Evolutionary conservation across 1,284 basidiomycete species (phyloP), one percentile per base, ranked within the genome.

Genomic region (Moniliophthora roreri): DNA sequence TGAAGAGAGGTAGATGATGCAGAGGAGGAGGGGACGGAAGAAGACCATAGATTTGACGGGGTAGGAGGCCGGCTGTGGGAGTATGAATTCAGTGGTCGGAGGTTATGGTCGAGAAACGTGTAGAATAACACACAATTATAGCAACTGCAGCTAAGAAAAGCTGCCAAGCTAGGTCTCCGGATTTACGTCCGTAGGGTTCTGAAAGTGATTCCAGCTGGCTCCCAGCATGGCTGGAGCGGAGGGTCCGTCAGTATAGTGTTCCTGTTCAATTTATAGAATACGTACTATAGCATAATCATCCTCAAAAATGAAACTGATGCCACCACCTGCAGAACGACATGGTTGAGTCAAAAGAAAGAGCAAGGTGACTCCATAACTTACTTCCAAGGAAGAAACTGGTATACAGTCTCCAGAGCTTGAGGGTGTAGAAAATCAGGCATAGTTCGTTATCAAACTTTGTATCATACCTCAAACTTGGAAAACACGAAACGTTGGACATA

Each of bases 311-410:
- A 83, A 88, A 51, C 71, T 72, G 36, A 92, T 69, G 2, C 80
- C 80, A 13, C 65, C 63, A 36, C 82, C 88, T 88, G 55, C 8
- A 32, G 21, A 23, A 26, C n/a, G n/a, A n/a, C n/a, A n/a, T n/a
- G n/a, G 41, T 44, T 24, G 18, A 36, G 28, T 39, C 42, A 35
- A 35, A 20, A 32, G 21, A 16, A 34, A 20, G 13, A 54, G 50
- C 51, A 45, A 32, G 28, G 6, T 38, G 18, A 38, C n/a, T 40
- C 1, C 53, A 13, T 4, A 1, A 71, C 81, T 68, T 52, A 87
- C 89, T 78, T 60, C 86, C 91, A 24, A 85, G 74, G 65, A 93
- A 91, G 75, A 93, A 88, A 48, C 82, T 84, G 1, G 89, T 87
- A 62, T 82, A 81, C 7, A 88, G 60, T 60, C 93, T 78, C 89